These are phyloP conservation scores for Daldinia childiae DNA, from an alignment of 495 filamentous ascomycete genomes.

Conservation along the genomic window DNA sequence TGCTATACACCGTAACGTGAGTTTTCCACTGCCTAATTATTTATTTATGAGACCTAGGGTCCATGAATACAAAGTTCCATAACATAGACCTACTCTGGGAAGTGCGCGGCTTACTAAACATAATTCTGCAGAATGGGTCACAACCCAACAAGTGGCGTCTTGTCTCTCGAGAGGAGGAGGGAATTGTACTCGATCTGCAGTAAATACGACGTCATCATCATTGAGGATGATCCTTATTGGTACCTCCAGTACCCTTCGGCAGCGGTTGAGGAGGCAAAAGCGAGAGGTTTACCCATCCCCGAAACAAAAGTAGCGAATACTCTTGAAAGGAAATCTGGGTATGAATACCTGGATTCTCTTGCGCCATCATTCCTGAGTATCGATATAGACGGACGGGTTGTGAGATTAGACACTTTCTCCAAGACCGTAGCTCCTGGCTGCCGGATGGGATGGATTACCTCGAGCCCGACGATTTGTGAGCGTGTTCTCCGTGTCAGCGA, in stretches of 20 bases:
- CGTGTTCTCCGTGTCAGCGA: conserved; percentile 70
- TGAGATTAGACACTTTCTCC: conserved; percentile 83
- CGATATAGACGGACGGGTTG: conserved; percentile 86
- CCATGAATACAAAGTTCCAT: not conserved
- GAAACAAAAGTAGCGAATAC: conserved; percentile 35
- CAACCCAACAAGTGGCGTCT: conserved; percentile 83
- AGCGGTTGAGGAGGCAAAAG: conserved; percentile 60
- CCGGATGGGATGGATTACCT: conserved; percentile 84
- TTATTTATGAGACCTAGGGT: not conserved
- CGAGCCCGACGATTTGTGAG: conserved; percentile 79
- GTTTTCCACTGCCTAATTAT: conserved; percentile 44
- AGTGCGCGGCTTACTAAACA: conserved; percentile 11
- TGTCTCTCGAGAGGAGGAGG: conserved; percentile 74
- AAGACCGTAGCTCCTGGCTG: conserved; percentile 85
- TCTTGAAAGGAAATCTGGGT: conserved; percentile 70
- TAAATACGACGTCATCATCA: conserved; percentile 87
- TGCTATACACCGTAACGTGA: conserved; percentile 92
- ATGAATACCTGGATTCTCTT: conserved; percentile 83
- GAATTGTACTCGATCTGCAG: conserved; percentile 83
- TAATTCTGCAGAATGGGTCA: conserved; percentile 74
- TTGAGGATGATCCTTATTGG: conserved; percentile 98
- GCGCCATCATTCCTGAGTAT: conserved; percentile 75
- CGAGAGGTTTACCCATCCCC: conserved; percentile 42
- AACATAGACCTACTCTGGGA: not conserved
- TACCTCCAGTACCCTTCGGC: conserved; percentile 88